These are phyloP conservation scores for Cryptococcus jaspeensis DNA, from an alignment of 1,284 basidiomycete species.

Conservation along the genomic window DNA sequence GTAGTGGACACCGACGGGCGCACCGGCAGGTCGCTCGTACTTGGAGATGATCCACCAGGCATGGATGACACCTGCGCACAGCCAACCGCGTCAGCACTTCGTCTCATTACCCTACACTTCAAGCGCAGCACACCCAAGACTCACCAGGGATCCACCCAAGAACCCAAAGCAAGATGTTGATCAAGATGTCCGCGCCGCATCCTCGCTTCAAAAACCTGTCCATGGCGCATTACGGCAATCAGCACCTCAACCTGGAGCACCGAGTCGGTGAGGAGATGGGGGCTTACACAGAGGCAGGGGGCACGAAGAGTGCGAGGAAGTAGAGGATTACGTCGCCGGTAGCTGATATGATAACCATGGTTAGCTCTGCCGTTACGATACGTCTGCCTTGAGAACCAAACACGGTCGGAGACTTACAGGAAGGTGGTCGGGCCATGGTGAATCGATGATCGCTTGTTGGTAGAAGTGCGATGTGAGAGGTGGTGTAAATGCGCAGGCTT, in stretches of 20 bases:
- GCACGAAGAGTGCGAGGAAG: constrained; percentile 27
- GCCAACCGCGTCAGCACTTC: neutral
- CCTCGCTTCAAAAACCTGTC: constrained; percentile 22
- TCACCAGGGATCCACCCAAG: constrained; percentile 31
- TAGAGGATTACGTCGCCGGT: constrained; percentile 27
- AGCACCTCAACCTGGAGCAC: neutral
- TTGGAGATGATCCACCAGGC: constrained; percentile 32
- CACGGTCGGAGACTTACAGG: constrained; percentile 11
- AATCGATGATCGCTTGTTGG: too few species aligned
- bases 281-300: constrained; percentile 22
- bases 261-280: neutral
- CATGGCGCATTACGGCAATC: neutral
- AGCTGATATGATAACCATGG: constrained; percentile 4
- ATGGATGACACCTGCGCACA: constrained; percentile 20
- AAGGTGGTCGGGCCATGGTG: constrained; percentile 22
- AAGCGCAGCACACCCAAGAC: neutral
- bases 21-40: constrained; percentile 18
- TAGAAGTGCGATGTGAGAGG: too few species aligned
- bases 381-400: neutral
- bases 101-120: neutral
- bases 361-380: neutral
- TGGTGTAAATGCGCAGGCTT: too few species aligned
- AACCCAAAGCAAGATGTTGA: constrained; percentile 27
- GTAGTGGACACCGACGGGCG: neutral
- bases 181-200: constrained; percentile 16